phyloP scores from a whole-genome alignment of 768 basidiomycete genomes.

The Russula dissimulans region DNA sequence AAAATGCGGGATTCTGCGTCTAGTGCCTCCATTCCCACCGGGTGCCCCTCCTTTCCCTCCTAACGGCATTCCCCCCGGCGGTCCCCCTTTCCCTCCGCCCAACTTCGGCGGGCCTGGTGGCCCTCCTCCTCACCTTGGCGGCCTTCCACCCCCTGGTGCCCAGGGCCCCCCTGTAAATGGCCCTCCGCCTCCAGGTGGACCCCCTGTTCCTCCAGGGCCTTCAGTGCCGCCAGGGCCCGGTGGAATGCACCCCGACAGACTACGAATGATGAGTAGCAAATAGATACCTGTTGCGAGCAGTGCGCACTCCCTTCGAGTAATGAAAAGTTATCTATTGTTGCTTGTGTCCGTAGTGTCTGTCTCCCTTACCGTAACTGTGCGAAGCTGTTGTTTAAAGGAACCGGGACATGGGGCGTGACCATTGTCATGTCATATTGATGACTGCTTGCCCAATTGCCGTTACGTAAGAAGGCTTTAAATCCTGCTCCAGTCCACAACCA shows the following conservation, averaged over 20 bases:
- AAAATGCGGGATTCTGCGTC: neutral
- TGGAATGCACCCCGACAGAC: slow-evolving; percentile 78
- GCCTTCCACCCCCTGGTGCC: slow-evolving; percentile 14
- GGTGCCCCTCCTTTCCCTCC: slow-evolving; percentile 35
- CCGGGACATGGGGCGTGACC: too few relatives aligned
- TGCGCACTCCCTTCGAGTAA: neutral
- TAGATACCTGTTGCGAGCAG: neutral
- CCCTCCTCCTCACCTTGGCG: slow-evolving; percentile 12
- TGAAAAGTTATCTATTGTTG: neutral
- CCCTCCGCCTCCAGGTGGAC: slow-evolving; percentile 2
- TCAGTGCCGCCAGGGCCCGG: slow-evolving; percentile 35
- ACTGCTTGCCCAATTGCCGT: neutral
- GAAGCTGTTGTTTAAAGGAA: neutral
- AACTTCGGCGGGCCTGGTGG: slow-evolving; percentile 27
- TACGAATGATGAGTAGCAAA: slow-evolving; percentile 58
- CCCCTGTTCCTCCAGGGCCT: neutral
- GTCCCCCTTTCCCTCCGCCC: slow-evolving; percentile 29
- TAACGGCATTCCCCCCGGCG: slow-evolving; percentile 8
- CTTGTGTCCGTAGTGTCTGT: neutral
- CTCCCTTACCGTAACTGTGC: neutral
- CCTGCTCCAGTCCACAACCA: too few relatives aligned
- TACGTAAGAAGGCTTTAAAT: slow-evolving; percentile 1
- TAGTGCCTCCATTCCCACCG: slow-evolving; percentile 43
- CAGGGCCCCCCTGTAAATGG: slow-evolving; percentile 3
- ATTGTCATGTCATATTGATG: too few relatives aligned